Conservation (phyloP, 192 early-diverging fungal species). For the Coemansia sp. region DNA sequence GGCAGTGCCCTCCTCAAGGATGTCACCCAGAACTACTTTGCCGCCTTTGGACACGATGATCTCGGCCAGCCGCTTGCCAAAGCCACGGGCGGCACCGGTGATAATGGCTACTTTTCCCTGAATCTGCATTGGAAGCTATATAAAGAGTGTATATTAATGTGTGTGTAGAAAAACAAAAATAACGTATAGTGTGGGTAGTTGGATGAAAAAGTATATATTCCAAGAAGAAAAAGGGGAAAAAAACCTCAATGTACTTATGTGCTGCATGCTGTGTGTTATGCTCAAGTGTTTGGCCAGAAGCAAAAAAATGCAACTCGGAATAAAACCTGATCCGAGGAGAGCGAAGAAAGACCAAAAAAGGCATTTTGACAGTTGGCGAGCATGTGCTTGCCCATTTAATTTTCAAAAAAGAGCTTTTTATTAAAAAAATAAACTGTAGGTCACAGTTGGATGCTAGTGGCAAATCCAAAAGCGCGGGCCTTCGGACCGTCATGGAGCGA, state of each 20-base stretch:
- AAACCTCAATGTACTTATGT: too few relatives aligned
- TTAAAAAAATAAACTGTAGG: constrained; percentile 3
- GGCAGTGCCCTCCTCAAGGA: constrained; percentile 51
- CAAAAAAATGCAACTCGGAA: too few relatives aligned
- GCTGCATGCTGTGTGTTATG: too few relatives aligned
- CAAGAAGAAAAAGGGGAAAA: background rate
- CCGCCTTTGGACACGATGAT: constrained; percentile 60
- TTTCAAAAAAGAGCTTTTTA: background rate
- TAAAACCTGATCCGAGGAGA: too few relatives aligned
- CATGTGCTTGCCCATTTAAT: too few relatives aligned
- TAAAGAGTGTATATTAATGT: too few relatives aligned
- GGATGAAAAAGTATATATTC: constrained; percentile 1
- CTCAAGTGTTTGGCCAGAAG: too few relatives aligned
- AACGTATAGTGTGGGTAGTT: background rate
- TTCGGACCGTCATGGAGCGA: constrained; percentile 17
- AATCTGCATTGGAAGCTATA: constrained; percentile 28
- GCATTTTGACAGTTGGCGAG: too few relatives aligned
- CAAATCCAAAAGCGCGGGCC: constrained; percentile 19
- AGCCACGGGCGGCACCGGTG: constrained; percentile 69
- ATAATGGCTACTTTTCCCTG: constrained; percentile 66
- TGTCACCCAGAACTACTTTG: constrained; percentile 65
- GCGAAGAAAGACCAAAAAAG: too few relatives aligned
- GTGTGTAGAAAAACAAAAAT: background rate
- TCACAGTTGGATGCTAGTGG: background rate
- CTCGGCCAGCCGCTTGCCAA: constrained; percentile 64